phyloP scores from a whole-genome alignment of 352 stramenopile genomes.

The Globisporangium parvum region DNA sequence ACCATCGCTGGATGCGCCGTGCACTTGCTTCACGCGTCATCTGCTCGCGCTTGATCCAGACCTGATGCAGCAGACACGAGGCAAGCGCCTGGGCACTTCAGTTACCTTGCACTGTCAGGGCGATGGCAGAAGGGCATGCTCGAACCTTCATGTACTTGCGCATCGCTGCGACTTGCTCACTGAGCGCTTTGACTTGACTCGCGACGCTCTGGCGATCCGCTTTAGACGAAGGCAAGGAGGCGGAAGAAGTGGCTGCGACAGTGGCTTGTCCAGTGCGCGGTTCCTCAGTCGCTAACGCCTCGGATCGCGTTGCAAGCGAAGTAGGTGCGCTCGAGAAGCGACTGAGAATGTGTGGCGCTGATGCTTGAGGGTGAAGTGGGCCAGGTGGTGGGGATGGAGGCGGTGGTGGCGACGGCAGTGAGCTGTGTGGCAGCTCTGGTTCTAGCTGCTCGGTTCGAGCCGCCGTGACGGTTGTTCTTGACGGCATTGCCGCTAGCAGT shows the following conservation, averaged over 20 bases:
- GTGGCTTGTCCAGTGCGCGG: neutral
- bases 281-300: neutral
- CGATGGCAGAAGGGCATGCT: neutral
- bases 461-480: neutral
- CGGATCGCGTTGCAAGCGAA: neutral
- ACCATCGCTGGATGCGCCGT: slow-evolving; percentile 38
- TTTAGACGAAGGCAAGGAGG: neutral
- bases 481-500: neutral
- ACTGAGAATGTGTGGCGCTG: too few species aligned
- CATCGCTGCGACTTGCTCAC: slow-evolving; percentile 45
- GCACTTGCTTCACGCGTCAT: slow-evolving; percentile 37
- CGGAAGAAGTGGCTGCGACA: neutral
- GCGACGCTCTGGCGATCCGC: slow-evolving; percentile 5
- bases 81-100: neutral
- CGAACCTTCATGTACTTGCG: slow-evolving; percentile 74
- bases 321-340: neutral
- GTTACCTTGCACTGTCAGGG: neutral
- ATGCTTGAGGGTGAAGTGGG: neutral
- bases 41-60: slow-evolving; percentile 70
- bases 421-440: neutral
- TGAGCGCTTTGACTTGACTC: slow-evolving; percentile 22
- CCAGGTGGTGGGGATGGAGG: neutral
- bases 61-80: slow-evolving; percentile 14
- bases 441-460: too few species aligned
- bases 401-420: neutral